phyloP scores from a whole-genome alignment of 164 flowering plant species.

The Magnolia sinica region DNA sequence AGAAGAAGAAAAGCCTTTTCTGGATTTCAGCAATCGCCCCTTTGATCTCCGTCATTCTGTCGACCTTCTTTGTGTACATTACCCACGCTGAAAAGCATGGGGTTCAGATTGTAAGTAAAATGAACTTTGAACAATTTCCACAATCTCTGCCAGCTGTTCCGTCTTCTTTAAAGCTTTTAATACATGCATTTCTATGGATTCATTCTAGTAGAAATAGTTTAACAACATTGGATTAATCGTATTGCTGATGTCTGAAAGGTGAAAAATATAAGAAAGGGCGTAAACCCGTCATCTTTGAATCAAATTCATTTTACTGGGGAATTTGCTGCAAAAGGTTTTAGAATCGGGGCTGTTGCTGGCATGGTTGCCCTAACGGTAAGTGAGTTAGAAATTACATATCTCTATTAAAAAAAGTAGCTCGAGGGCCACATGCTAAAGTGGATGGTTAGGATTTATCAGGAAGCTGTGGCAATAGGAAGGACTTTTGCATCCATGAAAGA shows the following conservation, averaged over 20 bases:
- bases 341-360: conserved; percentile 75
- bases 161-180: not conserved
- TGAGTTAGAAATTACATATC: conserved; percentile 9
- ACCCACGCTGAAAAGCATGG: conserved; percentile 83
- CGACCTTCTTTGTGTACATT: conserved; percentile 79
- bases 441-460: conserved; percentile 40
- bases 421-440: not conserved
- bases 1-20: conserved; percentile 72
- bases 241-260: conserved; percentile 44
- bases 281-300: conserved; percentile 64
- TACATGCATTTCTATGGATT: not conserved
- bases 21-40: conserved; percentile 96
- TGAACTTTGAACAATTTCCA: not conserved
- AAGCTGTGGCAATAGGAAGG: conserved; percentile 88
- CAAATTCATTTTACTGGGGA: conserved; percentile 64
- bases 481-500: conserved; percentile 88
- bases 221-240: not conserved
- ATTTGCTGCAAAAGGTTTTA: conserved; percentile 52
- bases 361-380: conserved; percentile 78
- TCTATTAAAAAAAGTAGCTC: not conserved
- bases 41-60: conserved; percentile 66
- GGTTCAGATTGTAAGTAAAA: conserved; percentile 73
- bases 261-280: conserved; percentile 56
- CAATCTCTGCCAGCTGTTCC: not conserved
- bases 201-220: not conserved